These are phyloP conservation scores for Hyaloperonospora brassicae DNA, from an alignment of 352 stramenopile genomes.

Conservation along the genomic window DNA sequence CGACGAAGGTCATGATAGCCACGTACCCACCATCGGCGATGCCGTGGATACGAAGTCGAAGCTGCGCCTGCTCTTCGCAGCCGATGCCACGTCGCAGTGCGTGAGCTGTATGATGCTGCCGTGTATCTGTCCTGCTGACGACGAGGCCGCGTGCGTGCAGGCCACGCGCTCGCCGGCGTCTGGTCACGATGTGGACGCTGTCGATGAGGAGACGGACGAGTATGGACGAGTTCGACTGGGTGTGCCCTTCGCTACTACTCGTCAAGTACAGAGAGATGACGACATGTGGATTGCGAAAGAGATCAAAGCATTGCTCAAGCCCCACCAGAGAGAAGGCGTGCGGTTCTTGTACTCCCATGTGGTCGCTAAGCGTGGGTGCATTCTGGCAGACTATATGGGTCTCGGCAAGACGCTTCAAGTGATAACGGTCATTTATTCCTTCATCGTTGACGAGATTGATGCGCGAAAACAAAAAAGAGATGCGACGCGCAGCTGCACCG, in stretches of 20 bases:
- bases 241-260: slow-evolving; percentile 2
- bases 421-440: slow-evolving; percentile 79
- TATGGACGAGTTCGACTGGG: slow-evolving; percentile 48
- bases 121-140: slow-evolving; percentile 60
- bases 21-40: neutral
- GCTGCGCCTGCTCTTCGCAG: slow-evolving; percentile 46
- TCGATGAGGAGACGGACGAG: slow-evolving; percentile 34
- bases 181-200: slow-evolving; percentile 12
- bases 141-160: slow-evolving; percentile 41
- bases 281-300: slow-evolving; percentile 61
- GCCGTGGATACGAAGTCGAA: slow-evolving; percentile 20
- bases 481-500: neutral
- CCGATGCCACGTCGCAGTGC: slow-evolving; percentile 50
- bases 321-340: slow-evolving; percentile 69
- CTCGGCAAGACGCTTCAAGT: slow-evolving; percentile 86
- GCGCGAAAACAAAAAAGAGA: slow-evolving; percentile 9
- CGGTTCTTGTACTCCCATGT: slow-evolving; percentile 62
- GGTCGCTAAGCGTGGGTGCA: slow-evolving; percentile 51
- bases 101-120: slow-evolving; percentile 69
- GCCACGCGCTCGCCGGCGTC: slow-evolving; percentile 29
- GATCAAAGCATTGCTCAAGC: slow-evolving; percentile 68
- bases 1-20: neutral
- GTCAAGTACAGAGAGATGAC: slow-evolving; percentile 1
- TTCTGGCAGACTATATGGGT: slow-evolving; percentile 87
- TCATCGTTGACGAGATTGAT: slow-evolving; percentile 47